Conservation (phyloP, 1,284 basidiomycete species). For the Heterobasidion occidentale region DNA sequence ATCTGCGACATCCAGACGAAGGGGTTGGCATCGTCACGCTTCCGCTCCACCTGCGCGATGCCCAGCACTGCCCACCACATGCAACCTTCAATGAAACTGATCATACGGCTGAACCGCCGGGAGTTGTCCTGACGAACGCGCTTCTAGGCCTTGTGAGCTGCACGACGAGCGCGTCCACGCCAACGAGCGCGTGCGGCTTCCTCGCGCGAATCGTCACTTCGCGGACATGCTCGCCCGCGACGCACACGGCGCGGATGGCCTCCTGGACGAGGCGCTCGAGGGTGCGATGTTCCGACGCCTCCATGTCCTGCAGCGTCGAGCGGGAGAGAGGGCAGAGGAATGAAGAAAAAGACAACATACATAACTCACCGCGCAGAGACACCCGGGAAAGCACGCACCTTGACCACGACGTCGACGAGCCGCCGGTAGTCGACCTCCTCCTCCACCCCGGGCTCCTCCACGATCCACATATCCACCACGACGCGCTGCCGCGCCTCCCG, state of each 20-base stretch:
- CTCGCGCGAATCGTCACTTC: slow-evolving; percentile 7
- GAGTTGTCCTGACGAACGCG: not conserved
- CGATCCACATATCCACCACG: slow-evolving; percentile 8
- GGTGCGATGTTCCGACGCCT: slow-evolving; percentile 3
- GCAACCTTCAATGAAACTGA: too few relatives aligned
- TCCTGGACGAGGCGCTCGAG: slow-evolving; percentile 10
- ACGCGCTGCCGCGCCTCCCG: slow-evolving; percentile 5
- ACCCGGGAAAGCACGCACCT: slow-evolving; percentile 3
- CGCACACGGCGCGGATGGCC: slow-evolving; percentile 3
- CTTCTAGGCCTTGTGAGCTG: slow-evolving; percentile 7
- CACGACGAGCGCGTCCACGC: slow-evolving; percentile 3
- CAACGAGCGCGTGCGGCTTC: slow-evolving; percentile 1
- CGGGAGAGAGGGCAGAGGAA: not conserved
- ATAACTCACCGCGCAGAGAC: not conserved
- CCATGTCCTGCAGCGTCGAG: slow-evolving; percentile 1
- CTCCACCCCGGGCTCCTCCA: slow-evolving; percentile 3
- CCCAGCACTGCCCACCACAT: not conserved
- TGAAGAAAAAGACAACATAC: not conserved
- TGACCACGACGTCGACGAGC: slow-evolving; percentile 6
- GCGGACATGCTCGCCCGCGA: slow-evolving; percentile 2
- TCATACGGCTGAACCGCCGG: not conserved
- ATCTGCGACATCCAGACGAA: not conserved
- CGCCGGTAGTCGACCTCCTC: slow-evolving; percentile 6
- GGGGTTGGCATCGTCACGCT: not conserved
- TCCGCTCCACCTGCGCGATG: not conserved